Evolutionary conservation across 257 asterid species (phyloP).

Genomic region (Rhazya stricta): DNA sequence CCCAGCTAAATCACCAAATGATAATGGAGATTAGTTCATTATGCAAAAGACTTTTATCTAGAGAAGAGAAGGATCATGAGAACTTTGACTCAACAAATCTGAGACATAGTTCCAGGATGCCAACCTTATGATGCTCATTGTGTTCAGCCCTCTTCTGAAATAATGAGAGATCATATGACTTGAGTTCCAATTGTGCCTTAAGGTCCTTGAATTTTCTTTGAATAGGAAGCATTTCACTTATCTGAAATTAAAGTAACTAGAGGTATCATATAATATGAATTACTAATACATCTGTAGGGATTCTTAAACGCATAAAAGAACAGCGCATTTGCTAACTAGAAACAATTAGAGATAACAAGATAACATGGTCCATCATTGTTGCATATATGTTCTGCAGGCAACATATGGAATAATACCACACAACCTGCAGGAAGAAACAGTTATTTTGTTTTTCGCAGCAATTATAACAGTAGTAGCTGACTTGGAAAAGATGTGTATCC

Average conservation of each 20-base stretch:
- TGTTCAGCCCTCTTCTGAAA: conserved; percentile 82
- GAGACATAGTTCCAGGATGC: neutral
- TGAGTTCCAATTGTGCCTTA: conserved; percentile 77
- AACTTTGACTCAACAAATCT: neutral
- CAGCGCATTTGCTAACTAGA: neutral
- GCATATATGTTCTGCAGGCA: neutral
- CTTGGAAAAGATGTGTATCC: neutral
- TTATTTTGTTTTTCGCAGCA: neutral
- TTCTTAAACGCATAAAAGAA: neutral
- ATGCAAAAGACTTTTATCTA: neutral
- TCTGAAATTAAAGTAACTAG: conserved; percentile 42
- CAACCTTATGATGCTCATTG: conserved; percentile 97
- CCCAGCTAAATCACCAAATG: conserved; percentile 53
- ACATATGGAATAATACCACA: neutral
- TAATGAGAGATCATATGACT: conserved; percentile 84
- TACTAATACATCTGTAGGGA: neutral
- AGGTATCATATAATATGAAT: neutral
- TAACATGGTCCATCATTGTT: neutral
- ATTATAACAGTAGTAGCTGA: neutral
- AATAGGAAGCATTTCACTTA: conserved; percentile 77
- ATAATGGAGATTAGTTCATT: neutral
- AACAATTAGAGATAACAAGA: neutral
- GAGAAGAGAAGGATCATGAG: neutral
- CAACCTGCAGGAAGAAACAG: neutral
- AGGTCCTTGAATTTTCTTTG: conserved; percentile 78